Evolutionary conservation across 805 yeast genomes (phyloP).

Genomic region (Cyberlindnera maritima): DNA sequence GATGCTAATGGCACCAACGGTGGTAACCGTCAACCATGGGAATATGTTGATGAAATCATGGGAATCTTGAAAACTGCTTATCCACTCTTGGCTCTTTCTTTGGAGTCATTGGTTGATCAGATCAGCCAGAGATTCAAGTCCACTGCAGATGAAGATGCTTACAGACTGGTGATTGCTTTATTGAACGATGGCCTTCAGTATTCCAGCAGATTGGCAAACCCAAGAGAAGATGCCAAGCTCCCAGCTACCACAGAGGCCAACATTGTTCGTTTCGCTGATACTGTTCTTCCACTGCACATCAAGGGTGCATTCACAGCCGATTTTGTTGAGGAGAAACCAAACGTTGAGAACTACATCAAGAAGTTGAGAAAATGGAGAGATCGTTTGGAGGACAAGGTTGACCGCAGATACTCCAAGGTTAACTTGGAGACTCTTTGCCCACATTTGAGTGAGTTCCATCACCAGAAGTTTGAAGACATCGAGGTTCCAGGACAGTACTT

Average conservation of each 20-base stretch:
- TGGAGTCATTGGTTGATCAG: conserved; percentile 95
- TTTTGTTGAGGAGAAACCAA: conserved; percentile 82
- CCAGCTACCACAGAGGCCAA: conserved; percentile 92
- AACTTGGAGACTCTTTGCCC: conserved; percentile 91
- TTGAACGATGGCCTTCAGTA: conserved; percentile 92
- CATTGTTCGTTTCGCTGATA: conserved; percentile 85
- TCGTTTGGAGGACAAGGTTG: conserved; percentile 86
- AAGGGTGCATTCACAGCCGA: conserved; percentile 90
- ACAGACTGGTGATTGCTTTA: conserved; percentile 86
- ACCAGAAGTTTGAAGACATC: conserved; percentile 95
- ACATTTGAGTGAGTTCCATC: conserved; percentile 94
- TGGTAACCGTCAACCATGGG: conserved; percentile 80
- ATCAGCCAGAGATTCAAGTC: conserved; percentile 91
- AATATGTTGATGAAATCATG: conserved; percentile 87
- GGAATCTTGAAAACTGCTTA: conserved; percentile 95
- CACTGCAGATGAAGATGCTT: conserved; percentile 93
- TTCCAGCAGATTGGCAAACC: conserved; percentile 80
- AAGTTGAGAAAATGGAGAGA: conserved; percentile 91
- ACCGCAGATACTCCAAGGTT: conserved; percentile 74
- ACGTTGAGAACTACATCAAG: conserved; percentile 79
- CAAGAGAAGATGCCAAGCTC: conserved; percentile 81
- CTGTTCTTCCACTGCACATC: conserved; percentile 84
- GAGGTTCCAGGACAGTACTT: conserved; percentile 97
- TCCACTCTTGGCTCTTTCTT: conserved; percentile 85
- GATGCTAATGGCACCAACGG: conserved; percentile 6